phyloP scores from a whole-genome alignment of 306 rosid species.

The Psophocarpus tetragonolobus region DNA sequence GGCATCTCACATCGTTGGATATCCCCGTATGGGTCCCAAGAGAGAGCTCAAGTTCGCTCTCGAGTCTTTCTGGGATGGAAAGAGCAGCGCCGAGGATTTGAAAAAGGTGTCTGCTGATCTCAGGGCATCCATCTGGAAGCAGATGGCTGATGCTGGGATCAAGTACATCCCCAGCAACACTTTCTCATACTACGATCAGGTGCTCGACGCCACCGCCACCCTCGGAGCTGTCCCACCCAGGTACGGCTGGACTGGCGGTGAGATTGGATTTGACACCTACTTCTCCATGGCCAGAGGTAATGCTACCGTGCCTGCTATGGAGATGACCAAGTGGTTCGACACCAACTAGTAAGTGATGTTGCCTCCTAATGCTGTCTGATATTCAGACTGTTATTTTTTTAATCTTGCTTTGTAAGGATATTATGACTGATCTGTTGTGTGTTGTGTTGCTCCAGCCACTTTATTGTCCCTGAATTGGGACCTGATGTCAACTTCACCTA shows the following conservation, averaged over 20 bases:
- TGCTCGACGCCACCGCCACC: conserved; percentile 80
- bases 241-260: conserved; percentile 84
- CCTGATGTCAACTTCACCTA: conserved; percentile 78
- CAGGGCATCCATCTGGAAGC: conserved; percentile 87
- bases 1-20: conserved; percentile 95
- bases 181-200: conserved; percentile 77
- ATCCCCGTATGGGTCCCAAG: conserved; percentile 96
- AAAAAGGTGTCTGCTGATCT: conserved; percentile 80
- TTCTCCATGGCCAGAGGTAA: conserved; percentile 98
- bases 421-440: conserved; percentile 25
- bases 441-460: conserved; percentile 65
- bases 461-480: conserved; percentile 92
- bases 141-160: conserved; percentile 76
- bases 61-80: conserved; percentile 89
- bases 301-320: conserved; percentile 94
- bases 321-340: conserved; percentile 99
- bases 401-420: background rate
- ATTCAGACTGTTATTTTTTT: background rate
- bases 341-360: conserved; percentile 83
- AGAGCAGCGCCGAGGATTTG: conserved; percentile 86
- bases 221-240: conserved; percentile 90
- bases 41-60: conserved; percentile 95
- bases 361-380: background rate
- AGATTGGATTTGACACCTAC: conserved; percentile 77
- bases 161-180: conserved; percentile 92